Evolutionary conservation across 441 rosid genomes (phyloP), one percentile per base, ranked within the genome.

Genomic region (Croton setiger): DNA sequence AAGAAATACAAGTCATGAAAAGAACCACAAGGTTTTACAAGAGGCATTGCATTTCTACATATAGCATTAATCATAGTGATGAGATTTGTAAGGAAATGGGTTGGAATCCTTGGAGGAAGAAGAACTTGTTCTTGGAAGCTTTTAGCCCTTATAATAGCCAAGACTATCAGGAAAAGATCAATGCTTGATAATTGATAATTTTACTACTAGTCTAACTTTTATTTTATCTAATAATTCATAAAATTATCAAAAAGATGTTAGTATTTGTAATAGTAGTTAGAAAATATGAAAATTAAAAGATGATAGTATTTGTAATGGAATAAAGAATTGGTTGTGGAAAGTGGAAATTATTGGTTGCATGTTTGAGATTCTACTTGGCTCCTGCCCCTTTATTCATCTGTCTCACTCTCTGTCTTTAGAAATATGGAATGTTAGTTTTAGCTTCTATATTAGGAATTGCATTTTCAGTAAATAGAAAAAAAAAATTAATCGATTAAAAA

Each of bases 1-100:
- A 84, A 51, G 98, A 89, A 77, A 83, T 82, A 59, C 87, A 86
- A 56, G 84, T 88, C 20, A 80, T 74, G 81, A 84, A 75, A 84
- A 83, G 80, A 69, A 75, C 86, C 3, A 86, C 88, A 47, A 79
- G 96, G 69, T 94, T 88, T 73, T 88, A 88, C 72, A 86, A 87
- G 67, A 86, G 87, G 75, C 93, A 88, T 62, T 93, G 97, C 79
- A 89, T 91, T 37, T 86, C 97, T 17, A 89, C 98, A 17, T 91
- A 79, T 71, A 93, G 97, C 76, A 93, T 93, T 80, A 86, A 89
- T 57, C 93, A 91, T 76, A 81, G 86, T 0, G 96, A 93, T 67
- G 93, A 89, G 70, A 70, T 93, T 55, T 93, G 97, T 67, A 73
- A 82, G 48, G 98, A 93, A 72, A 91, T 91, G 92, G 97, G 96